Conservation (phyloP, 495 filamentous ascomycete genomes). For the Cercophora scortea region DNA sequence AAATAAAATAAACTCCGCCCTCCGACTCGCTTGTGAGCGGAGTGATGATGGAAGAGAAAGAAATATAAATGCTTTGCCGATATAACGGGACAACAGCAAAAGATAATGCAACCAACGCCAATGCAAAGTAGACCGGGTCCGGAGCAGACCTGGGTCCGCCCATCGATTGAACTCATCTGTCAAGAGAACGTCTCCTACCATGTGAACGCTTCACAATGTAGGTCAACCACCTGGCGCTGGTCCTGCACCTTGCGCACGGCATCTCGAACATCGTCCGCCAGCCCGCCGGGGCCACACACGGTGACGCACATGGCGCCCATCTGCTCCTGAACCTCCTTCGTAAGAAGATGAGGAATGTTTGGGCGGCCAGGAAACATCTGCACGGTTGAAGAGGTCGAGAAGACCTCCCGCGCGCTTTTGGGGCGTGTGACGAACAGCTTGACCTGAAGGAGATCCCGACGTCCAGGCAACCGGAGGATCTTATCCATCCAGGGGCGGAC, state of each 20-base stretch:
- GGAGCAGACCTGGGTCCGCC: too few relatives aligned
- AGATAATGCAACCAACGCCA: too few relatives aligned
- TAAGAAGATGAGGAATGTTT: conserved; percentile 66
- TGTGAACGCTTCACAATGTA: conserved; percentile 81
- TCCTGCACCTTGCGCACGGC: conserved; percentile 62
- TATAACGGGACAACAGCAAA: too few relatives aligned
- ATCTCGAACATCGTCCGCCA: conserved; percentile 76
- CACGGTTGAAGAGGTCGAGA: conserved; percentile 62
- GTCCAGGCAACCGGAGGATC: conserved; percentile 68
- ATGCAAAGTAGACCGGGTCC: too few relatives aligned
- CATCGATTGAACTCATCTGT: background rate
- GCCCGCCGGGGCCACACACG: conserved; percentile 76
- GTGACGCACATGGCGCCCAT: conserved; percentile 85
- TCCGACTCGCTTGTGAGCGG: too few relatives aligned
- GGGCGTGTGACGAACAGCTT: conserved; percentile 85
- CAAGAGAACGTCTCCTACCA: conserved; percentile 46
- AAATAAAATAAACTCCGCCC: too few relatives aligned
- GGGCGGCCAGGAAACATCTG: conserved; percentile 87
- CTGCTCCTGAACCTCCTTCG: conserved; percentile 68
- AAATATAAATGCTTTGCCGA: too few relatives aligned
- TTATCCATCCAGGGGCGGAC: conserved; percentile 87
- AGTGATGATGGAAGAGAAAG: too few relatives aligned
- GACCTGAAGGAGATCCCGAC: conserved; percentile 71
- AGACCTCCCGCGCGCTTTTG: conserved; percentile 61
- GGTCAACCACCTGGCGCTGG: conserved; percentile 57